Conservation (phyloP, 176 grass and related monocot genomes). For the Juncus effusus region DNA sequence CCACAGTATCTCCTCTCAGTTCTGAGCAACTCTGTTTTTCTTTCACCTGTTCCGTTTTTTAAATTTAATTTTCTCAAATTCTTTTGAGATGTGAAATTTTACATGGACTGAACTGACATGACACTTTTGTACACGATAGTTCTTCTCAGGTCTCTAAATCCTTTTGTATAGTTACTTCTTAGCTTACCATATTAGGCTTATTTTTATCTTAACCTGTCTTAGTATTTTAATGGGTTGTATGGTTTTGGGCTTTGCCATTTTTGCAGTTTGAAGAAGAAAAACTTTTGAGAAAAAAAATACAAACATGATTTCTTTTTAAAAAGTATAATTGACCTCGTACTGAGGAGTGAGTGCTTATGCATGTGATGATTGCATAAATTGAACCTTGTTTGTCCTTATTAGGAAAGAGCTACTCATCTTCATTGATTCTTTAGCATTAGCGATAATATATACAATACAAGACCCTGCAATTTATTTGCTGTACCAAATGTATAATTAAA, state of each 20-base stretch:
- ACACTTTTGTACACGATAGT: not conserved
- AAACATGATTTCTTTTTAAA: too few species aligned
- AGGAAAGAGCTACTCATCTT: conserved; percentile 3
- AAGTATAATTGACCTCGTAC: too few species aligned
- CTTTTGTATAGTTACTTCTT: conserved; percentile 20
- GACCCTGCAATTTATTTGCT: too few species aligned
- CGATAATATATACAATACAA: too few species aligned
- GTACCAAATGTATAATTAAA: too few species aligned
- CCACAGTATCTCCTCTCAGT: conserved; percentile 3
- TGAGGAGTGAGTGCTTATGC: not conserved
- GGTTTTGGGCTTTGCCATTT: too few species aligned
- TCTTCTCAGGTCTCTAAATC: conserved; percentile 13
- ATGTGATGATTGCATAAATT: not conserved
- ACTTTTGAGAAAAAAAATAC: too few species aligned
- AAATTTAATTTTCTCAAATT: conserved; percentile 8
- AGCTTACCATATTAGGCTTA: too few species aligned
- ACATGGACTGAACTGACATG: conserved; percentile 24
- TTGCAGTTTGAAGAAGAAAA: too few species aligned
- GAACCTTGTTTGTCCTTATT: conserved; percentile 10
- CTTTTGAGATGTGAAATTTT: conserved; percentile 16
- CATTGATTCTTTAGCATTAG: not conserved
- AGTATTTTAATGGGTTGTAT: too few species aligned
- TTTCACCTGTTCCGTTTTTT: conserved; percentile 3
- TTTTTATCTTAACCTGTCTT: too few species aligned
- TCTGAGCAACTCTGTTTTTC: conserved; percentile 7